phyloP scores from a whole-genome alignment of 306 rosid species.

The Begonia fuchsioides region DNA sequence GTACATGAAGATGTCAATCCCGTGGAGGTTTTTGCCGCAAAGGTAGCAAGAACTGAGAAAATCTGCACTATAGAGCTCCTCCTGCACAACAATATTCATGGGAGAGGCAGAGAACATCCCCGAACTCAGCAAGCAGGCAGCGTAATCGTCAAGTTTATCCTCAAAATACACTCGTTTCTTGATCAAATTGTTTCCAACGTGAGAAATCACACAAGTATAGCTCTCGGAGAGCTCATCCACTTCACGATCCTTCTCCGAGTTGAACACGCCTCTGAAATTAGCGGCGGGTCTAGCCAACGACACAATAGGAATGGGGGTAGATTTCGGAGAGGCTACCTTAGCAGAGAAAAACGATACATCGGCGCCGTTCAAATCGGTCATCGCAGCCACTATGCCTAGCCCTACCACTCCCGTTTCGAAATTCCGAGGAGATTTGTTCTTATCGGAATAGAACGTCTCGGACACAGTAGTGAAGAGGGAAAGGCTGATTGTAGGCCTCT shows the following conservation, averaged over 20 bases:
- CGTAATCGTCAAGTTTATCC: slow-evolving; percentile 15
- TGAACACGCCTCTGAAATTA: slow-evolving; percentile 30
- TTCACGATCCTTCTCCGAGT: slow-evolving; percentile 12
- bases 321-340: slow-evolving; percentile 19
- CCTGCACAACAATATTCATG: slow-evolving; percentile 20
- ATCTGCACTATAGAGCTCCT: slow-evolving; percentile 23
- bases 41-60: slow-evolving; percentile 48
- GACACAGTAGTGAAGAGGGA: slow-evolving; percentile 32
- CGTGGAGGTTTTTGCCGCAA: slow-evolving; percentile 50
- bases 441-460: slow-evolving; percentile 21
- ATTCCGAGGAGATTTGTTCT: slow-evolving; percentile 26
- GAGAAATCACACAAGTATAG: slow-evolving; percentile 47
- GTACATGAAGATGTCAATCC: slow-evolving; percentile 70
- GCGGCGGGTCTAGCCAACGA: slow-evolving; percentile 56
- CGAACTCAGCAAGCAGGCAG: slow-evolving; percentile 11
- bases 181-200: slow-evolving; percentile 19
- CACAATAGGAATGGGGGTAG: slow-evolving; percentile 42
- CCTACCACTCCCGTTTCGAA: slow-evolving; percentile 51
- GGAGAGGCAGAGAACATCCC: slow-evolving; percentile 51
- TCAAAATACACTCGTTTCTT: slow-evolving; percentile 27
- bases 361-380: slow-evolving; percentile 22
- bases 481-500: slow-evolving; percentile 23
- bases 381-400: slow-evolving; percentile 58
- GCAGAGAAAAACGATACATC: slow-evolving; percentile 10
- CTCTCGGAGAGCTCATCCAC: slow-evolving; percentile 37